A percentile compares a stretch with the other conserved stretches of the same genome.
These are phyloP conservation scores for Cystobasidium slooffiae DNA, from an alignment of 1,284 basidiomycete genomes.

Conservation along the genomic window DNA sequence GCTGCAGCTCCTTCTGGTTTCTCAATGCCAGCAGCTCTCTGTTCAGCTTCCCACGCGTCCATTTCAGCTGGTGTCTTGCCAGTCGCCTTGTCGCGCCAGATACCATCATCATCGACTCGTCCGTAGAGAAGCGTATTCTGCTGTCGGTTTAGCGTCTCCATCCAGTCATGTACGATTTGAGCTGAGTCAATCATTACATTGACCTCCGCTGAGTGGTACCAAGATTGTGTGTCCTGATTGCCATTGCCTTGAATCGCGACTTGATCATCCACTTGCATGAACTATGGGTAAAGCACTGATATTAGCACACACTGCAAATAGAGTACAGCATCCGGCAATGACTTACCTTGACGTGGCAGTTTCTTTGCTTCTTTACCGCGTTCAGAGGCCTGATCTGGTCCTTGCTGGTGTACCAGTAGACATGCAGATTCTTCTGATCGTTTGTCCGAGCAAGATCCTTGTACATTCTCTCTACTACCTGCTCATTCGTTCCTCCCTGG, in stretches of 20 bases:
- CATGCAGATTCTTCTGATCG: slow-evolving; percentile 65
- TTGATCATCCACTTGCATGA: slow-evolving; percentile 72
- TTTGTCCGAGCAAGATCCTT: slow-evolving; percentile 61
- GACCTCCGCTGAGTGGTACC: slow-evolving; percentile 78
- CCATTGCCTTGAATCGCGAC: slow-evolving; percentile 70
- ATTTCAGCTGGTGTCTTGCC: slow-evolving; percentile 42
- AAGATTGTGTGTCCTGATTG: slow-evolving; percentile 66
- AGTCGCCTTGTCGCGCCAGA: slow-evolving; percentile 66
- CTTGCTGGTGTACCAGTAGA: slow-evolving; percentile 68
- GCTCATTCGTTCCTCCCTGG: slow-evolving; percentile 79
- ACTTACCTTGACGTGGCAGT: slow-evolving; percentile 64
- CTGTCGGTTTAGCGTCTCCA: slow-evolving; percentile 67
- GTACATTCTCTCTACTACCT: slow-evolving; percentile 71
- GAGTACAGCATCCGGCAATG: background rate
- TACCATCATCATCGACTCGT: slow-evolving; percentile 66
- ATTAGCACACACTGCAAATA: background rate
- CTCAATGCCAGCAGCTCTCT: slow-evolving; percentile 16
- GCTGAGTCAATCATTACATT: slow-evolving; percentile 74
- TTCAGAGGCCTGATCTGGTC: slow-evolving; percentile 74
- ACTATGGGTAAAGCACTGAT: slow-evolving; percentile 56
- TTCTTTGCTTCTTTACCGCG: slow-evolving; percentile 73
- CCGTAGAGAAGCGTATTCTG: slow-evolving; percentile 74
- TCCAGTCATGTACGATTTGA: slow-evolving; percentile 68
- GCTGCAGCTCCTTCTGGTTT: slow-evolving; percentile 10
- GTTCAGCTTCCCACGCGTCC: slow-evolving; percentile 34